A percentile compares a stretch with the other conserved stretches of the same genome.
These are phyloP conservation scores for Chaetomium sp. DNA, from an alignment of 2,329 filamentous ascomycete species.

Conservation along the genomic window DNA sequence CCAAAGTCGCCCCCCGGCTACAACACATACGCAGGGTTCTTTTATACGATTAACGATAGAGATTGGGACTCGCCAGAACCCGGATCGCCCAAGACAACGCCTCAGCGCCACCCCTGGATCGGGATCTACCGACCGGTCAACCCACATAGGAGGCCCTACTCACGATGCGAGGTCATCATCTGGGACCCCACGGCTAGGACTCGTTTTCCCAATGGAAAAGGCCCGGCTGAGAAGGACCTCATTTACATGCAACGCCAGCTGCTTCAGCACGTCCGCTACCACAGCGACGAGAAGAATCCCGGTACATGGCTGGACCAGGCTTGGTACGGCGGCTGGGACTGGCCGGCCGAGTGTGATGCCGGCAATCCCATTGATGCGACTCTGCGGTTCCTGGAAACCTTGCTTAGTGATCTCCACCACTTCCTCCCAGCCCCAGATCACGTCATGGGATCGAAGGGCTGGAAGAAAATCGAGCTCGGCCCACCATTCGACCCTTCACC, in stretches of 20 bases:
- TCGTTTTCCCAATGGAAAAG: conserved; percentile 19
- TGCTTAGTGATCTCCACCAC: conserved; percentile 29
- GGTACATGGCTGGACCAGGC: conserved; percentile 34
- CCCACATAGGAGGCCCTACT: conserved; percentile 30
- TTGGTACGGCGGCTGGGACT: conserved; percentile 39
- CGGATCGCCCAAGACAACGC: conserved; percentile 17
- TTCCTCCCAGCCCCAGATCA: conserved; percentile 32
- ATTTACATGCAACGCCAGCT: conserved; percentile 40
- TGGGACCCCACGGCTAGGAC: conserved; percentile 40
- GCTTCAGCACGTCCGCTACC: conserved; percentile 33
- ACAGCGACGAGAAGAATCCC: conserved; percentile 27
- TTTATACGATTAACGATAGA: conserved; percentile 40
- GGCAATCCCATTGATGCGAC: conserved; percentile 38
- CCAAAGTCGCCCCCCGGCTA: not conserved
- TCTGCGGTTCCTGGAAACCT: conserved; percentile 30
- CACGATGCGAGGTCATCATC: conserved; percentile 43
- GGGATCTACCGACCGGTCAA: conserved; percentile 40
- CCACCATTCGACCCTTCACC: not conserved
- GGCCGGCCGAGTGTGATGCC: conserved; percentile 16
- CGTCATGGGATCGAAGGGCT: conserved; percentile 32
- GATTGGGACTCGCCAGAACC: conserved; percentile 28
- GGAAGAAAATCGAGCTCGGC: conserved; percentile 28
- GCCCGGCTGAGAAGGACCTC: conserved; percentile 32
- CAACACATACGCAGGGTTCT: conserved; percentile 41
- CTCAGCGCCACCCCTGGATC: conserved; percentile 44